Conservation (phyloP, 1,139 yeast species). For the Diutina neorugosa region DNA sequence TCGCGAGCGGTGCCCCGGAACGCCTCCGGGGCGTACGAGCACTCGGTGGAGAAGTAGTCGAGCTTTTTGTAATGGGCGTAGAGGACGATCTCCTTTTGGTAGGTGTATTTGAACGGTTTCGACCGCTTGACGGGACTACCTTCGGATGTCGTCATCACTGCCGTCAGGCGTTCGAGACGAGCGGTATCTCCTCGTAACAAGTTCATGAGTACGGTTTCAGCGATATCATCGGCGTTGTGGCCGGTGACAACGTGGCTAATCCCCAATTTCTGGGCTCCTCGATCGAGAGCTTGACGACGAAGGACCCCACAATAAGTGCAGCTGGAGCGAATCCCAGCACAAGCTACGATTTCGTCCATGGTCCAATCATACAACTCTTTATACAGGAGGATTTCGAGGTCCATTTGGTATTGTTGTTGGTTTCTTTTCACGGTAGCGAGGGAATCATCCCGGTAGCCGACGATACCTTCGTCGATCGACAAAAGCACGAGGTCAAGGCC, state of each 20-base stretch:
- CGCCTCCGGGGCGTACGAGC: conserved; percentile 97
- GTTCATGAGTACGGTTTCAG: conserved; percentile 95
- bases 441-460: conserved; percentile 95
- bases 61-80: conserved; percentile 94
- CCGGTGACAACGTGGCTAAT: conserved; percentile 94
- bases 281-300: conserved; percentile 88
- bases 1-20: conserved; percentile 96
- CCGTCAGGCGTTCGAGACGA: conserved; percentile 80
- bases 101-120: conserved; percentile 90
- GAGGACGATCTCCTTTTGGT: conserved; percentile 93
- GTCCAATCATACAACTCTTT: conserved; percentile 90
- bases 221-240: conserved; percentile 98
- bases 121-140: conserved; percentile 83
- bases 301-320: conserved; percentile 98
- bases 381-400: conserved; percentile 81
- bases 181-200: conserved; percentile 92
- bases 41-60: conserved; percentile 94
- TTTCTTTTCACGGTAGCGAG: conserved; percentile 93
- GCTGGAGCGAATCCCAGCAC: conserved; percentile 88
- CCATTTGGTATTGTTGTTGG: conserved; percentile 78
- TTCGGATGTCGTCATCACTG: conserved; percentile 67
- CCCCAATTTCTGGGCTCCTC: conserved; percentile 87
- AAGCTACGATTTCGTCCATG: conserved; percentile 94
- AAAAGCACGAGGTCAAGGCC: conserved; percentile 73
- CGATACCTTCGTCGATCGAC: conserved; percentile 93